These are phyloP conservation scores for Inonotus hispidus DNA, from an alignment of 1,284 basidiomycete genomes.

Conservation along the genomic window DNA sequence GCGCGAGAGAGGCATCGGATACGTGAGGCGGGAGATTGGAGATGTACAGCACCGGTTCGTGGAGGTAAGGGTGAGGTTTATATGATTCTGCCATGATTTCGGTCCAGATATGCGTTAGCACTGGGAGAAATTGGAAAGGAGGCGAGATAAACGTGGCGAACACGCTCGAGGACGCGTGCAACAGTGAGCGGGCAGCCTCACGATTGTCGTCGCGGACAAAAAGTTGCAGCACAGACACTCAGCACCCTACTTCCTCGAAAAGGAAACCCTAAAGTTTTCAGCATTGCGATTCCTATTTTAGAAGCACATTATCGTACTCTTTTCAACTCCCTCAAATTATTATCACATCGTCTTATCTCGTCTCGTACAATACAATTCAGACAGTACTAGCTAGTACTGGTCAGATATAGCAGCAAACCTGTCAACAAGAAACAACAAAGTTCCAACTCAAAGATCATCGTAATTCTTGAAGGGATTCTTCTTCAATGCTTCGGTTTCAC, in stretches of 20 bases:
- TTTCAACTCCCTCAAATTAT: no score
- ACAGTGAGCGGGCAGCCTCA: slow-evolving; percentile 2
- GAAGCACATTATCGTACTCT: no score
- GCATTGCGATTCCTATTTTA: background rate
- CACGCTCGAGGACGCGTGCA: slow-evolving; percentile 5
- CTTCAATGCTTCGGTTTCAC: slow-evolving; percentile 62
- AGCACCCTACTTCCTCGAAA: background rate
- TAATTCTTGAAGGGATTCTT: slow-evolving; percentile 79
- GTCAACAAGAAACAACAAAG: background rate
- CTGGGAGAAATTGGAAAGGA: background rate
- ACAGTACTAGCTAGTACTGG: no score
- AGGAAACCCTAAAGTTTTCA: background rate
- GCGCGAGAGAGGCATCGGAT: slow-evolving; percentile 67
- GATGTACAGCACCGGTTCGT: slow-evolving; percentile 74
- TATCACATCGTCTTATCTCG: no score
- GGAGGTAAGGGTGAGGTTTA: slow-evolving; percentile 64
- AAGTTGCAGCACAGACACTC: background rate
- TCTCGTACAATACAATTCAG: background rate
- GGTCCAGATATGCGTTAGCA: background rate
- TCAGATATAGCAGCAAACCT: no score
- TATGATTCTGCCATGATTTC: slow-evolving; percentile 4
- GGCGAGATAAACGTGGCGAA: background rate
- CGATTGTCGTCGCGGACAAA: slow-evolving; percentile 12
- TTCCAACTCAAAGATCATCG: slow-evolving; percentile 18
- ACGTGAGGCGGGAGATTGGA: slow-evolving; percentile 65